Percentiles rank a stretch among this genome's conserved stretches.
Conservation (phyloP, 177 flowering plant genomes). For the Tripterygium wilfordii region DNA sequence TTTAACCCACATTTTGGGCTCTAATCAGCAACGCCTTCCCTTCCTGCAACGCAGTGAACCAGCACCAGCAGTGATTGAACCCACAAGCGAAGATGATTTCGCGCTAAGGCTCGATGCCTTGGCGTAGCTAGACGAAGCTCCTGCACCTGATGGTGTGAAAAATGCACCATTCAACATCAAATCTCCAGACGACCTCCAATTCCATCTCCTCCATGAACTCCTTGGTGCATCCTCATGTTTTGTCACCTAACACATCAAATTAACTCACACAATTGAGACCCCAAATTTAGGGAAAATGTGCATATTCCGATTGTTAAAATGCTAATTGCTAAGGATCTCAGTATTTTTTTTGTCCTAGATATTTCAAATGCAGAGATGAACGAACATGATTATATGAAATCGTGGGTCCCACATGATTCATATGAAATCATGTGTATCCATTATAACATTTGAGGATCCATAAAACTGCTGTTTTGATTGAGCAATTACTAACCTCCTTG, state of each 20-base stretch:
- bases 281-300: too few relatives aligned
- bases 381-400: too few relatives aligned
- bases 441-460: too few relatives aligned
- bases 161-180: slow-evolving; percentile 19
- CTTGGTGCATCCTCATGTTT: slow-evolving; percentile 19
- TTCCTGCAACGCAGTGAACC: slow-evolving; percentile 17
- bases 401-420: too few relatives aligned
- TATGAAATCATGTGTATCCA: not conserved
- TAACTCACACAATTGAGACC: too few relatives aligned
- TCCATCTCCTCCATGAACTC: slow-evolving; percentile 18
- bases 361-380: too few relatives aligned
- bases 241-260: slow-evolving; percentile 16
- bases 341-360: too few relatives aligned
- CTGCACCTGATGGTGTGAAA: slow-evolving; percentile 16
- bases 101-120: slow-evolving; percentile 23
- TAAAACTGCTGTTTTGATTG: not conserved
- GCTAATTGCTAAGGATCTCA: too few relatives aligned
- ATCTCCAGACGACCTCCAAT: slow-evolving; percentile 8
- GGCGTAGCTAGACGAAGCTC: slow-evolving; percentile 19
- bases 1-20: not conserved
- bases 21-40: slow-evolving; percentile 12
- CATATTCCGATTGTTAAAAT: too few relatives aligned
- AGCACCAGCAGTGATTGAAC: slow-evolving; percentile 10
- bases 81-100: slow-evolving; percentile 15
- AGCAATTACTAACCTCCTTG: slow-evolving; percentile 64